These are phyloP conservation scores for Trichoderma sp. DNA, from an alignment of 2,329 filamentous ascomycete genomes.

Conservation along the genomic window DNA sequence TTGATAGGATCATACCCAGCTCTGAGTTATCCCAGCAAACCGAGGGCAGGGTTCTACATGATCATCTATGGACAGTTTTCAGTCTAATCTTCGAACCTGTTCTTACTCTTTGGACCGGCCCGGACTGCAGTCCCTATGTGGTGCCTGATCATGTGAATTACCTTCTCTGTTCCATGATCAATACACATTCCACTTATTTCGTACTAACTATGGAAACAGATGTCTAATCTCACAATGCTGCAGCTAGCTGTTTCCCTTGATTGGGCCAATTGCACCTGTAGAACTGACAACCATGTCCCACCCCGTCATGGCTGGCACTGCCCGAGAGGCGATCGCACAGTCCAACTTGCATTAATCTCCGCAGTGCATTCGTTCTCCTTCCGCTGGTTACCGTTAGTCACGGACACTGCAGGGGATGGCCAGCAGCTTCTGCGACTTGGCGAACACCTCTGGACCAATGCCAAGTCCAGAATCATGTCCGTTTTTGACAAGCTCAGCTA, in stretches of 20 bases:
- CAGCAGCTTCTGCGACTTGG: neutral
- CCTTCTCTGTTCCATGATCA: neutral
- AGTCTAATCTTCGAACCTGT: neutral
- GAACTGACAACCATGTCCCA: neutral
- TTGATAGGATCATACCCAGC: neutral
- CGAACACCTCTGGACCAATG: neutral
- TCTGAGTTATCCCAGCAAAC: neutral
- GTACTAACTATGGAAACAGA: neutral
- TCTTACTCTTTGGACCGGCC: neutral
- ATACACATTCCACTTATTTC: neutral
- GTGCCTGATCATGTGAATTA: neutral
- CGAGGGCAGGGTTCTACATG: neutral
- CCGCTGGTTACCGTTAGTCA: neutral
- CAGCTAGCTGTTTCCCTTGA: neutral
- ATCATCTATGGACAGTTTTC: neutral
- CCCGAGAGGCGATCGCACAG: neutral
- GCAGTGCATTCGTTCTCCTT: neutral
- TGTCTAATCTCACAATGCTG: neutral
- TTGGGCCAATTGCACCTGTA: neutral
- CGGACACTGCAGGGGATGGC: neutral
- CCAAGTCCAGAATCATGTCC: neutral
- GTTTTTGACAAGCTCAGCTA: constrained; percentile 10
- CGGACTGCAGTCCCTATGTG: constrained; percentile 1
- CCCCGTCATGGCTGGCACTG: neutral
- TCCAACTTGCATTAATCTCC: neutral